Evolutionary conservation across 345 rosid genomes (phyloP), one percentile per base, ranked within the genome.

Genomic region (Bruguiera parviflora): DNA sequence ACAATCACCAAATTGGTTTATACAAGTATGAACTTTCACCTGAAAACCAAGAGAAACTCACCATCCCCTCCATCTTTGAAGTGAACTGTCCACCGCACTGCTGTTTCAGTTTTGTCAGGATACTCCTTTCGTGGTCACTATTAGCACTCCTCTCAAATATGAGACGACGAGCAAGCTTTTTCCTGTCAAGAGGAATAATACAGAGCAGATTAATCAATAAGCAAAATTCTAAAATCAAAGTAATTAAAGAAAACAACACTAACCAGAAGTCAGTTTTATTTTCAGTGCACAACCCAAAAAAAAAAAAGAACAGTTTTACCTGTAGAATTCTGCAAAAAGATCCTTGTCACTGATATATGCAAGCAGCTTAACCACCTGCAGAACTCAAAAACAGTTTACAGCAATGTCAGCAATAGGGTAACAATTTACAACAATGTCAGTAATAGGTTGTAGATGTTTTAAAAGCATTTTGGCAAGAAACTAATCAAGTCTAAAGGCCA

Each of bases 361-460:
- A 69, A 92, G 96, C 80, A 92, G 79, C 82, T 90, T 92, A 63
- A 96, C 98, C 2, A 92, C 97, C 97, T 94, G 84, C 70, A 83
- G 46, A 75, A 78, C 25, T 65, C 55, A 68, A 58, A 49, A n/a
- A 49, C 9, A 24, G 65, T 28, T 73, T 25, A 68, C 18, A 24
- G 16, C 0, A 3, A 21, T 24, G 18, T 56, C 31, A 56, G 49
- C 13, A 11, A 56, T 9, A 56, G 11, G 25, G 28, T 11, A 56
- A 24, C 59, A 24, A 6, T 11, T 21, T 27, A 32, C 53, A 61
- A 31, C 25, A 21, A 68, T 16, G 58, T 43, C 35, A 59, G 27
- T 37, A 10, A 37, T 31, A 3, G 43, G 31, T 56, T 56, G 29
- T 43, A 43, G 4, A 43, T 13, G 18, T 43, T 43, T 43, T 13